Evolutionary conservation across 2,329 filamentous ascomycete species (phyloP).

Genomic region (Daldinia sp.): DNA sequence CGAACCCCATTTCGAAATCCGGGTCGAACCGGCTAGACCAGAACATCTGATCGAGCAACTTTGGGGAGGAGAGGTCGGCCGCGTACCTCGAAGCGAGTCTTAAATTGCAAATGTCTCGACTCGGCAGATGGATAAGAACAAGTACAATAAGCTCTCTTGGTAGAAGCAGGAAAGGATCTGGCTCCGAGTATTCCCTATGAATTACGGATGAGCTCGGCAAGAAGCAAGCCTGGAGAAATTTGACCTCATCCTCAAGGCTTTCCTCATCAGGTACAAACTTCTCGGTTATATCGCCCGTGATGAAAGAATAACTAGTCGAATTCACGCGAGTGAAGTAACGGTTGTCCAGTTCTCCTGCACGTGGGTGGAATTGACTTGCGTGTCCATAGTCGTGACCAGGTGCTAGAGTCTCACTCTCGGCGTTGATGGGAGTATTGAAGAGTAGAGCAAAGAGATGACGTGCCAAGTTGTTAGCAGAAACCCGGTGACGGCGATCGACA

Average conservation of each 20-base stretch:
- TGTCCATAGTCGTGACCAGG: background rate
- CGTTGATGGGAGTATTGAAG: background rate
- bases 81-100: slow-evolving; percentile 41
- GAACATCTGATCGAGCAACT: slow-evolving; percentile 38
- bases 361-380: background rate
- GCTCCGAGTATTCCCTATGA: slow-evolving; percentile 3
- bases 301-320: slow-evolving; percentile 31
- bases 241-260: background rate
- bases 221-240: background rate
- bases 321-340: slow-evolving; percentile 27
- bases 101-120: slow-evolving; percentile 33
- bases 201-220: background rate
- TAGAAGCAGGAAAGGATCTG: slow-evolving; percentile 37
- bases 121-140: slow-evolving; percentile 36
- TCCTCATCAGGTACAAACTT: slow-evolving; percentile 36
- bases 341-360: background rate
- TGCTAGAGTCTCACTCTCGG: background rate
- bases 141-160: slow-evolving; percentile 43
- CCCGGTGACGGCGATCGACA: slow-evolving; percentile 21
- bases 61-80: slow-evolving; percentile 30
- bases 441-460: background rate
- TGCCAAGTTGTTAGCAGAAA: background rate
- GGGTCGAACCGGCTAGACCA: slow-evolving; percentile 43
- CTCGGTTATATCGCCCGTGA: slow-evolving; percentile 36
- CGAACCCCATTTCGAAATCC: slow-evolving; percentile 42